Conservation (phyloP, 192 early-diverging fungal genomes). For the Entrophospora sp. region DNA sequence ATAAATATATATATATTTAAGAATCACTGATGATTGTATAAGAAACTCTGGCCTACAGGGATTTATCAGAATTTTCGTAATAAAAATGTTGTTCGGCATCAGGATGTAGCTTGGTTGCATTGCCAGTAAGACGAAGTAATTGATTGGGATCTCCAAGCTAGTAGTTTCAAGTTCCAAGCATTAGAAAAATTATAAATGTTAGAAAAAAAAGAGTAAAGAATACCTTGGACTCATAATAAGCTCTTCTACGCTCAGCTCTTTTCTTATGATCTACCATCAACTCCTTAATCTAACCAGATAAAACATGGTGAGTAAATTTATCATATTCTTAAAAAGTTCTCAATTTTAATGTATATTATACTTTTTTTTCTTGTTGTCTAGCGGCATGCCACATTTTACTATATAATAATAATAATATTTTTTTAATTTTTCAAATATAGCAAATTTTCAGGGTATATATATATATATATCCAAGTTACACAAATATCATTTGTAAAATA, state of each 20-base stretch:
- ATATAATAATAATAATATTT: too few relatives aligned
- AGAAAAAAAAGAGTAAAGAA: background rate
- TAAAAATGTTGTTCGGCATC: slow-evolving; percentile 46
- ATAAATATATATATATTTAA: too few relatives aligned
- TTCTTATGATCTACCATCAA: slow-evolving; percentile 44
- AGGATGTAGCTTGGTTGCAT: slow-evolving; percentile 34
- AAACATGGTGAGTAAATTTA: background rate
- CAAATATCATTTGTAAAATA: too few relatives aligned
- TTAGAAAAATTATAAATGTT: background rate
- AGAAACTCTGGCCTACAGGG: slow-evolving; percentile 26
- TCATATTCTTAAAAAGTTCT: background rate
- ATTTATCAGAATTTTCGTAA: slow-evolving; percentile 42
- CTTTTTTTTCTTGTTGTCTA: slow-evolving; percentile 31
- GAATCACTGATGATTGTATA: background rate
- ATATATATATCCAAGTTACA: too few relatives aligned
- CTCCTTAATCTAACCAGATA: slow-evolving; percentile 30
- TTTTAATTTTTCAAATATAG: too few relatives aligned
- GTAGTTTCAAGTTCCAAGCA: background rate
- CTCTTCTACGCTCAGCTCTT: slow-evolving; percentile 36
- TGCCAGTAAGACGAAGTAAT: slow-evolving; percentile 27
- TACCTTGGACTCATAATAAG: slow-evolving; percentile 41
- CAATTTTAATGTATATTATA: background rate
- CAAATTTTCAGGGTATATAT: too few relatives aligned
- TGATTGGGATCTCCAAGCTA: slow-evolving; percentile 40
- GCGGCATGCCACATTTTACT: slow-evolving; percentile 32